Evolutionary conservation across 2,329 filamentous ascomycete species (phyloP), one percentile per base, ranked within the genome.

Genomic region (Fusarium nisikadoi): DNA sequence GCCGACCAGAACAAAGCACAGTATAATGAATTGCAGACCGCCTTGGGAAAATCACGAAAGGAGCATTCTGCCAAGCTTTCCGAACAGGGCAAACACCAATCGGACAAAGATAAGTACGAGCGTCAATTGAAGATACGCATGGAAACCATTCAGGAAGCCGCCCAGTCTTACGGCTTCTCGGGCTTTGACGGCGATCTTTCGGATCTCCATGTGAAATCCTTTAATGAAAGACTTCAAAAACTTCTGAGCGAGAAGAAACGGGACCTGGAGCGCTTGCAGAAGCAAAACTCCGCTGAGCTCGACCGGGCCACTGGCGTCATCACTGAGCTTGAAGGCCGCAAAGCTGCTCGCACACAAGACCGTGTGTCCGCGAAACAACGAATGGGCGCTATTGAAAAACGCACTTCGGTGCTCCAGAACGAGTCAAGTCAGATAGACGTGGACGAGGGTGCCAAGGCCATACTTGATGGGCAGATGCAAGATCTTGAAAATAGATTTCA

Each of bases 51-150:
- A 8, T 81, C 83, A 12, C 86, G 88, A 38, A 83, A 79, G 41
- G 80, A 85, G 8, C 80, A 89, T 45, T 86, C 87, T 2, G 73
- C 78, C 27, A 90, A 90, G 75, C 83, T 89, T 41, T 84, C 88
- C 2, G 92, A 94, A 74, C 87, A 90, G 75, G 95, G 95, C 46
- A 93, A 92, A 73, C 91, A 92, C 74, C 90, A 96, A 80, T 95
- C 95, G 5, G 92, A 97, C 78, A 94, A 95, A 82, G 92, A 93
- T 69, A 93, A 92, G 76, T 94, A 96, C 78, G 94, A 98, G 78
- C 89, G 92, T 8, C 93, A 98, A 72, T 80, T 97, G 7, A 85
- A 89, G 74, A 85, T 88, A 47, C 92, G 95, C 42, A 87, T 92
- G 76, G 86, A 88, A 14, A 88, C 97, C 80, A 90, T 98, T 61